Evolutionary conservation across 2,329 filamentous ascomycete genomes (phyloP), one percentile per base, ranked within the genome.

Genomic region (Chaetomiaceae sp.): DNA sequence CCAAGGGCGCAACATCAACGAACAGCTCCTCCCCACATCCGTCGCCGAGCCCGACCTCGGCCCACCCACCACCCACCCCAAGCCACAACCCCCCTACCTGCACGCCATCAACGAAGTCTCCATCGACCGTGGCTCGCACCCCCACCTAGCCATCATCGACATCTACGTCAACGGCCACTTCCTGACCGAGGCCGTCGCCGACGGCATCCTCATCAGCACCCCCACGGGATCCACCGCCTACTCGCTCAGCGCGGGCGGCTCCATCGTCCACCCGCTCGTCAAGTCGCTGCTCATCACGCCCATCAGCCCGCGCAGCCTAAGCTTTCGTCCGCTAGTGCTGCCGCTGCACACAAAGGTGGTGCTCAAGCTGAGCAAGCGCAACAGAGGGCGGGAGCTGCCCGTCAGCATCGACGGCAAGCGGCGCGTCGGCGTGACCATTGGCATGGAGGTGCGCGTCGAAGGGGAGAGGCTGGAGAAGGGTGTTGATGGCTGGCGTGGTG

Each of bases 211-310:
- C 40, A 84, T 97, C 54, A 91, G 88, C 59, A 96, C 92, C 0
- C 94, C 94, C 0, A 99, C 94, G 0, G 94, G 94, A 3, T 95
- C 89, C 37, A 99, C 94, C 0, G 94, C 94, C 0, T 99, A 99
- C 74, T 94, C 88, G 55, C 79, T 99, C n/a, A 94, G 88, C 60
- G 88, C 87, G 3, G 94, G 94, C 3, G 94, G 94, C 1, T 89
- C 87, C 62, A 97, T 99, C 62, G 88, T 97, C 37, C 94, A 99
- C 68, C 94, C 94, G 0, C 79, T 96, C 2, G 92, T 97, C 3
- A 87, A 89, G 34, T 89, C 89, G 1, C 79, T 97, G 14, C 82
- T 96, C 23, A 81, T 99, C 53, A 99, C 94, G 0, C 91, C 94
- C 22, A 96, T 99, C 65, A 96, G 91, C 67, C 89, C 94, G 0